Percentiles rank a stretch among this genome's conserved stretches.
Conservation (phyloP, 2,329 filamentous ascomycete genomes). For the Alternaria arbusti region DNA sequence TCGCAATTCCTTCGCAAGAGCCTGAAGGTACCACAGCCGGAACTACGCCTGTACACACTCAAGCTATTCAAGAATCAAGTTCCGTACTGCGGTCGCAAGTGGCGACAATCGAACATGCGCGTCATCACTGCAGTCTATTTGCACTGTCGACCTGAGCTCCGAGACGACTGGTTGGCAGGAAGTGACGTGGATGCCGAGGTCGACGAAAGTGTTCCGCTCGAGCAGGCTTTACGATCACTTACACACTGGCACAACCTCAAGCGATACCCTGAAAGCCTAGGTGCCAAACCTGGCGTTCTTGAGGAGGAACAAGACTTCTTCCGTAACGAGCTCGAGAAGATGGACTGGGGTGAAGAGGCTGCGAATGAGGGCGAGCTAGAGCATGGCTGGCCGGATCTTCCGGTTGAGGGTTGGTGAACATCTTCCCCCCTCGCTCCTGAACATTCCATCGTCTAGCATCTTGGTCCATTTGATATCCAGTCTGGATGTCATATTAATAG, state of each 20-base stretch:
- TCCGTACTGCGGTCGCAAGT: conserved; percentile 96
- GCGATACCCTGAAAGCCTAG: conserved; percentile 80
- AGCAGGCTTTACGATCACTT: conserved; percentile 85
- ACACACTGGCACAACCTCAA: conserved; percentile 95
- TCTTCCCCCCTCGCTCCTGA: conserved; percentile 3
- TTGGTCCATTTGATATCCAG: background rate
- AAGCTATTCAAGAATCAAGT: conserved; percentile 99
- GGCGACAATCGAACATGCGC: conserved; percentile 97
- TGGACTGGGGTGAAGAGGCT: conserved; percentile 50
- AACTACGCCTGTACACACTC: conserved; percentile 89
- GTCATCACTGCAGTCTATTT: conserved; percentile 97
- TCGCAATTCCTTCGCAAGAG: conserved; percentile 90
- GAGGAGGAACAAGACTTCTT: conserved; percentile 58
- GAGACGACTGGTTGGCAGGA: conserved; percentile 93
- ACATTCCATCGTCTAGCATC: background rate
- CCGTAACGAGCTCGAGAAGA: conserved; percentile 57
- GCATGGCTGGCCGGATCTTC: conserved; percentile 30
- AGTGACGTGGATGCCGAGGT: conserved; percentile 93
- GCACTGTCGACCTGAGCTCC: conserved; percentile 87
- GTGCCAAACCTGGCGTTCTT: conserved; percentile 48
- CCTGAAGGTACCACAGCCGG: conserved; percentile 85
- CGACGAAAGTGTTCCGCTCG: conserved; percentile 87
- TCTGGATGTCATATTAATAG: conserved; percentile 9
- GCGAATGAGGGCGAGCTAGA: conserved; percentile 33
- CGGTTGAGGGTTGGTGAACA: conserved; percentile 40